A percentile compares a stretch with the other conserved stretches of the same genome.
These are phyloP conservation scores for Neospermospora avenae DNA, from an alignment of 2,329 filamentous ascomycete genomes.

Conservation along the genomic window DNA sequence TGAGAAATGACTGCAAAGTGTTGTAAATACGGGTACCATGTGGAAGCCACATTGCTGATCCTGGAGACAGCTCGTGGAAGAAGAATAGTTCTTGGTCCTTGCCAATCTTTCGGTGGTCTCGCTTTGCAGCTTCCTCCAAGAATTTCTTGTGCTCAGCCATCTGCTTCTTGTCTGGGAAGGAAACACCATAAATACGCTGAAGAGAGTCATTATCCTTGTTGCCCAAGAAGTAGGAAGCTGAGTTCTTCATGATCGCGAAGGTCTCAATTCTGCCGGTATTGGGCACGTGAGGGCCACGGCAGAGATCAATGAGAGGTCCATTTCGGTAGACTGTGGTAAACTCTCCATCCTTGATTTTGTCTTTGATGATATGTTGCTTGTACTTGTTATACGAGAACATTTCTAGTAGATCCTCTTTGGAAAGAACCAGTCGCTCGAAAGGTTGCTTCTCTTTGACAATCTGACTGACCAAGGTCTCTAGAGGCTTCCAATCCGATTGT, in stretches of 20 bases:
- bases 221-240: slow-evolving; percentile 83
- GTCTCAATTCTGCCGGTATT: slow-evolving; percentile 92
- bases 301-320: slow-evolving; percentile 91
- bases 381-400: slow-evolving; percentile 99
- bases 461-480: slow-evolving; percentile 75
- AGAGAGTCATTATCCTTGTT: slow-evolving; percentile 92
- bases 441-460: slow-evolving; percentile 96
- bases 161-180: slow-evolving; percentile 93
- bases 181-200: slow-evolving; percentile 94
- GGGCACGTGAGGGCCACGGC: slow-evolving; percentile 90
- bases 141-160: slow-evolving; percentile 93
- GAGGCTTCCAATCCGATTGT: slow-evolving; percentile 74
- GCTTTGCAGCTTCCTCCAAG: slow-evolving; percentile 95
- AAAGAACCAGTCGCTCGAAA: slow-evolving; percentile 84
- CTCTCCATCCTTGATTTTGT: slow-evolving; percentile 84
- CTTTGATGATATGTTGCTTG: slow-evolving; percentile 96
- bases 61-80: slow-evolving; percentile 91
- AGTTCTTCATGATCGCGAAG: slow-evolving; percentile 85
- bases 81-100: slow-evolving; percentile 97
- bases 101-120: slow-evolving; percentile 91
- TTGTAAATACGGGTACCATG: slow-evolving; percentile 95
- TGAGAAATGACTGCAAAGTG: slow-evolving; percentile 75
- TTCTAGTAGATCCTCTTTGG: slow-evolving; percentile 86
- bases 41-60: slow-evolving; percentile 87
- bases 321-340: slow-evolving; percentile 90